Conservation (phyloP, 106 monocot species). For the Dioscorea dumetorum region DNA sequence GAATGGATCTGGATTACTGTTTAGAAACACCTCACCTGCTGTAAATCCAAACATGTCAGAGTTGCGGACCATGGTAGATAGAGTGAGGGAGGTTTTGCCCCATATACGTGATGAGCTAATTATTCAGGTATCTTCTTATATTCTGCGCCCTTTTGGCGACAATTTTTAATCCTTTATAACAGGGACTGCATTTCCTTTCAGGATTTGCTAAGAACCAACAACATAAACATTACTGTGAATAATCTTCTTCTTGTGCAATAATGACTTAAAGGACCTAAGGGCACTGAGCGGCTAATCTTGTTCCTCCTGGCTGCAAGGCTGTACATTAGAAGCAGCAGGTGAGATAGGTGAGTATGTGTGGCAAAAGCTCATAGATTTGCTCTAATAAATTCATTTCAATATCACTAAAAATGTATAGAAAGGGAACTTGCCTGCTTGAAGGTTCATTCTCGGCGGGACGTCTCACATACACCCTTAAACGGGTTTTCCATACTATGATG, state of each 20-base stretch:
- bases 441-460: too few species aligned
- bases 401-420: too few species aligned
- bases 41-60: conserved; percentile 31
- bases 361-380: too few species aligned
- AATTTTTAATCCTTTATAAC: not conserved
- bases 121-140: conserved; percentile 52
- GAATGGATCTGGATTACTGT: conserved; percentile 30
- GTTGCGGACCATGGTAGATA: conserved; percentile 71
- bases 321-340: conserved; percentile 1
- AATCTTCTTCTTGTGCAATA: conserved; percentile 58
- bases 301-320: not conserved
- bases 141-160: not conserved
- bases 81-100: conserved; percentile 89
- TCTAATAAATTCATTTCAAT: too few species aligned
- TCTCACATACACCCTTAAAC: too few species aligned
- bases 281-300: too few species aligned
- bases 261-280: not conserved
- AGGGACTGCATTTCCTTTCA: too few species aligned
- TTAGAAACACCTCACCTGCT: conserved; percentile 42
- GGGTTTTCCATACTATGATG: too few species aligned
- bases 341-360: not conserved
- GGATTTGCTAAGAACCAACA: conserved; percentile 62
- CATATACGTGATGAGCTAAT: conserved; percentile 91
- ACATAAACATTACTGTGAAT: conserved; percentile 78
- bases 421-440: too few species aligned